Base-by-base conservation (phyloP, 305 asterid species). In the Fraxinus ornus region DNA sequence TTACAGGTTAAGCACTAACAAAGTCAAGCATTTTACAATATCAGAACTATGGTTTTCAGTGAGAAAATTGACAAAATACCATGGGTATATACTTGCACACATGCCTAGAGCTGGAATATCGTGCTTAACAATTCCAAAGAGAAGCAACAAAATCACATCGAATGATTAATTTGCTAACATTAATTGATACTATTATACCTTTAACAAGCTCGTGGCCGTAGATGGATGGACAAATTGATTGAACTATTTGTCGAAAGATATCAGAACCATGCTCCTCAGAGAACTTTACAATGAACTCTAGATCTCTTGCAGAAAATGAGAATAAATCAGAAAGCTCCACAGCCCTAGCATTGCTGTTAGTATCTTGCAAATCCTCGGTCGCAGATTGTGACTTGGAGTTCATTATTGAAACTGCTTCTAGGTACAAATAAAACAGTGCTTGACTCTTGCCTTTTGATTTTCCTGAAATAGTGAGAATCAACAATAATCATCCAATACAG, bases 171-270 rank as follows among this genome's bases (percentile, higher is more conserved):
- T 70, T 81, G 85, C 79, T 24, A 72, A 57, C 41, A 82, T 79
- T 71, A 74, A 82, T 79, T 75, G 52, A 75, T 35, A 36, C 66
- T 71, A 35, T 62, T 62, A 70, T 89, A 95, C 99, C 98, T 94
- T 95, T 95, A 84, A 95, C 97, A 89, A 95, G 98, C 87, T 94
- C 99, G 79, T 95, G 99, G 47, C 99, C 99, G n/a, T 93, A 95
- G 85, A 95, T 95, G 78, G 98, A 94, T 82, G 99, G 99, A 86
- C 99, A 94, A 84, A 94, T 84, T 84, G 99, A 95, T 57, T 94
- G 99, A 87, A 95, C 92, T 80, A 95, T 75, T 89, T 93, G 98
- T 60, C 97, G 91, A 82, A 92, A 95, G 83, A 92, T 85, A 86
- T 92, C 97, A 75, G 97, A 87, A 87, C 97, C 94, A 71, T 94